Evolutionary conservation across 176 grass and related monocot genomes (phyloP).

Genomic region (Lolium rigidum): DNA sequence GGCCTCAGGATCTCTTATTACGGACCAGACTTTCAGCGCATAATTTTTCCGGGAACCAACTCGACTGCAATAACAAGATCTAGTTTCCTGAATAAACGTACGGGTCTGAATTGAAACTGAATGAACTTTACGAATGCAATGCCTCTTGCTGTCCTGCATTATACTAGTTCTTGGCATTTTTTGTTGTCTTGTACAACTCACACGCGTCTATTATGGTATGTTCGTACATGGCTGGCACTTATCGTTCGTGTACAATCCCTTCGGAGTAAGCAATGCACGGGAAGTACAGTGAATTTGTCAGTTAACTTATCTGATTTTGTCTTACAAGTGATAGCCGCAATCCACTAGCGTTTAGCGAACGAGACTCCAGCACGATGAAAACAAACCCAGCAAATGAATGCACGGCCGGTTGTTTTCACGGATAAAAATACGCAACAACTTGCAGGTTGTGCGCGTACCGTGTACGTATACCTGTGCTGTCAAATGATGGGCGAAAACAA

Average conservation of each 20-base stretch:
- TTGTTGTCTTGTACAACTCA: too few relatives aligned
- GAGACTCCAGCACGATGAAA: neutral
- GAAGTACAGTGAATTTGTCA: neutral
- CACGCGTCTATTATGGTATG: neutral
- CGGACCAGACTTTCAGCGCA: too few relatives aligned
- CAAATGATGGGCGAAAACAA: conserved; percentile 1
- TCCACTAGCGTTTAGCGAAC: too few relatives aligned
- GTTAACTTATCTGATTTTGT: neutral
- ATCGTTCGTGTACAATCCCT: neutral
- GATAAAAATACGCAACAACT: neutral
- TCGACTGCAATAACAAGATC: too few relatives aligned
- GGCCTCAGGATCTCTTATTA: too few relatives aligned
- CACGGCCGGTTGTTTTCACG: neutral
- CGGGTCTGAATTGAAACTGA: too few relatives aligned
- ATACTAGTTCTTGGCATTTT: too few relatives aligned
- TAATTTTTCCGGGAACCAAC: neutral
- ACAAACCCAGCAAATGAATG: neutral
- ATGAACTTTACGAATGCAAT: too few relatives aligned
- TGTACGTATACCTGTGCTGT: neutral
- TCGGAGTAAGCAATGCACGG: conserved; percentile 3
- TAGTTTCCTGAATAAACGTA: too few relatives aligned
- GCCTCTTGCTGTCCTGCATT: too few relatives aligned
- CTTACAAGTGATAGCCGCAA: too few relatives aligned
- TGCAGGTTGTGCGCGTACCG: neutral
- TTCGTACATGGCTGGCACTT: neutral